Percentiles rank a stretch among this genome's conserved stretches.
These are phyloP conservation scores for Phytopythium oedochilum DNA, from an alignment of 352 stramenopile species.

Conservation along the genomic window DNA sequence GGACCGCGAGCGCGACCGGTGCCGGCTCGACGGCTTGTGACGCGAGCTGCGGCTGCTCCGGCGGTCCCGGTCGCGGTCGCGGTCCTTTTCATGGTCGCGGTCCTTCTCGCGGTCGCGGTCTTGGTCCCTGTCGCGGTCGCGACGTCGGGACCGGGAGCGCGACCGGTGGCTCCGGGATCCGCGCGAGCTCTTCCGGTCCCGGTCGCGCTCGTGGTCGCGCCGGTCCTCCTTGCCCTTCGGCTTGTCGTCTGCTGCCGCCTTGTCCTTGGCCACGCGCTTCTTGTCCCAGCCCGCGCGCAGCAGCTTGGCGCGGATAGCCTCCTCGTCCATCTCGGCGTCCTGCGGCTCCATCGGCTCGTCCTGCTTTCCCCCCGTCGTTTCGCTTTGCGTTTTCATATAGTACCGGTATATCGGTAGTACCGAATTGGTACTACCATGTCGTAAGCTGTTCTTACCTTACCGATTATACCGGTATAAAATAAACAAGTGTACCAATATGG, in stretches of 20 bases:
- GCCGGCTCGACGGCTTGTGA: constrained; percentile 22
- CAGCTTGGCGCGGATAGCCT: constrained; percentile 68
- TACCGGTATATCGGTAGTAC: too few relatives aligned
- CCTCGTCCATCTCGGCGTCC: constrained; percentile 39
- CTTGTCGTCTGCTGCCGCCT: constrained; percentile 15
- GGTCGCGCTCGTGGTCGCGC: constrained; percentile 5
- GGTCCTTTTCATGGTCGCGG: constrained; percentile 1
- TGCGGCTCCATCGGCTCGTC: constrained; percentile 3
- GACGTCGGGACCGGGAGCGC: constrained; percentile 23
- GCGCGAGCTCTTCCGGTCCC: constrained; percentile 15
- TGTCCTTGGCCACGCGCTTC: constrained; percentile 17
- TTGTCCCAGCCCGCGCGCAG: constrained; percentile 71
- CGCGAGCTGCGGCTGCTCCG: constrained; percentile 29
- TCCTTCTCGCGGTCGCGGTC: constrained; percentile 4
- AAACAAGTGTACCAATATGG: too few relatives aligned
- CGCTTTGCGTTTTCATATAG: not conserved
- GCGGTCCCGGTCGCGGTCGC: constrained; percentile 19
- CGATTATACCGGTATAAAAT: too few relatives aligned
- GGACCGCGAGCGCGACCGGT: constrained; percentile 28
- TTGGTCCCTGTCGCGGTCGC: not conserved
- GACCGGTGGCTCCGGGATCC: constrained; percentile 8
- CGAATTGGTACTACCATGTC: not conserved
- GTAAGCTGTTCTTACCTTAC: not conserved
- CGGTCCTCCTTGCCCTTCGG: constrained; percentile 13
- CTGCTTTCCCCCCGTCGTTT: not conserved